phyloP scores from a whole-genome alignment of 768 basidiomycete genomes.

The Lactifluus subvellereus region DNA sequence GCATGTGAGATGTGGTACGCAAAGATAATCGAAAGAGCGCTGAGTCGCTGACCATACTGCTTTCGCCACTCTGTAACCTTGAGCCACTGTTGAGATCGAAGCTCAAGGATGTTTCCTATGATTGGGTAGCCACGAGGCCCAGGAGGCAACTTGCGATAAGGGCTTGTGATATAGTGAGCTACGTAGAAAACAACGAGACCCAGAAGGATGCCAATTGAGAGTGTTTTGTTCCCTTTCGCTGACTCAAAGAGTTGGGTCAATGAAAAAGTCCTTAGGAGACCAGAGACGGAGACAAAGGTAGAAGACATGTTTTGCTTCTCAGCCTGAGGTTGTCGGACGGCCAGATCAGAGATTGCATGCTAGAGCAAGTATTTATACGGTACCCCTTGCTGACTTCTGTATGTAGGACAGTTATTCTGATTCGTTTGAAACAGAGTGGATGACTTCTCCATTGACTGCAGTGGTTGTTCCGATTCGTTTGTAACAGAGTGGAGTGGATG shows the following conservation, averaged over 20 bases:
- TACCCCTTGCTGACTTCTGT: too few species aligned
- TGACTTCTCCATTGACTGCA: too few species aligned
- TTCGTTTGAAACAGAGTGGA: too few species aligned
- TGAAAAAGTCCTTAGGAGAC: neutral
- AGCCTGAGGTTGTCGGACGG: too few species aligned
- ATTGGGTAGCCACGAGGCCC: constrained; percentile 20
- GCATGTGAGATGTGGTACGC: neutral
- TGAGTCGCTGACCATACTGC: constrained; percentile 18
- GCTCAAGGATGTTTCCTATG: constrained; percentile 18
- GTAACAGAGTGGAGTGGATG: too few species aligned
- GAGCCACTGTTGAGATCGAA: constrained; percentile 18
- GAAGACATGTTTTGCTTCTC: neutral
- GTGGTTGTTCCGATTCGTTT: too few species aligned
- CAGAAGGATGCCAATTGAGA: constrained; percentile 15
- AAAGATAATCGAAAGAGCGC: neutral
- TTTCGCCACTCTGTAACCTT: constrained; percentile 22
- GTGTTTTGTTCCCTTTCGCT: constrained; percentile 8
- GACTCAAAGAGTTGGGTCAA: neutral
- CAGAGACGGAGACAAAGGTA: neutral
- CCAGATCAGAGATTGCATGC: neutral
- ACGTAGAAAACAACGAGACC: neutral
- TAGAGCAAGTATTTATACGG: neutral
- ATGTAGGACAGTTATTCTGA: too few species aligned
- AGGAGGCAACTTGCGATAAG: constrained; percentile 16
- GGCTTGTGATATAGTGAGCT: constrained; percentile 13